Conservation (phyloP, 2,329 filamentous ascomycete species). For the Balansia obtecta region DNA sequence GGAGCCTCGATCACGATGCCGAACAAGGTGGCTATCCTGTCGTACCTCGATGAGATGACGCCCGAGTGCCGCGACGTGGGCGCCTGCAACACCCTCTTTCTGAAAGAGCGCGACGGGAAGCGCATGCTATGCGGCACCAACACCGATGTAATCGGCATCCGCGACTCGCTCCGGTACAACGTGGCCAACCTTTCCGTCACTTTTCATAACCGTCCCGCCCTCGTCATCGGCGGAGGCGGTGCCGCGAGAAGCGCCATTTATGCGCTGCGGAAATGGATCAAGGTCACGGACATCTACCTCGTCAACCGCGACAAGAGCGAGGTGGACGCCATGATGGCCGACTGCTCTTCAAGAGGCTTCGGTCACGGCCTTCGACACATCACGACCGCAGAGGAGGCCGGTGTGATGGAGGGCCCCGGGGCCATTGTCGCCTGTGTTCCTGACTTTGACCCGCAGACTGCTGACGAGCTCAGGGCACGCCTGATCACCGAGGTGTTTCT, state of each 20-base stretch:
- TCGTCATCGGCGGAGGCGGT: conserved; percentile 68
- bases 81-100: conserved; percentile 69
- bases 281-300: conserved; percentile 57
- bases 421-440: conserved; percentile 66
- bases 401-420: conserved; percentile 42
- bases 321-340: conserved; percentile 52
- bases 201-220: conserved; percentile 49
- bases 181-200: conserved; percentile 28
- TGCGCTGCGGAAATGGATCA: conserved; percentile 57
- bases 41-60: conserved; percentile 60
- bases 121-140: conserved; percentile 59
- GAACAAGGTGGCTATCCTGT: conserved; percentile 66
- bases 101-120: conserved; percentile 36
- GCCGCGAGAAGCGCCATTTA: conserved; percentile 70
- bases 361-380: conserved; percentile 50
- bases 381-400: conserved; percentile 46
- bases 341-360: conserved; percentile 48
- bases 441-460: conserved; percentile 57
- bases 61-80: conserved; percentile 61
- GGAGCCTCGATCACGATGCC: conserved; percentile 68
- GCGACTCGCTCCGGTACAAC: conserved; percentile 56
- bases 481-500: conserved; percentile 38
- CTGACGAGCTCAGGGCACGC: conserved; percentile 48
- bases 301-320: conserved; percentile 62
- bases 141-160: conserved; percentile 68